Conservation (phyloP, 345 rosid genomes). For the Camelina sativa region DNA sequence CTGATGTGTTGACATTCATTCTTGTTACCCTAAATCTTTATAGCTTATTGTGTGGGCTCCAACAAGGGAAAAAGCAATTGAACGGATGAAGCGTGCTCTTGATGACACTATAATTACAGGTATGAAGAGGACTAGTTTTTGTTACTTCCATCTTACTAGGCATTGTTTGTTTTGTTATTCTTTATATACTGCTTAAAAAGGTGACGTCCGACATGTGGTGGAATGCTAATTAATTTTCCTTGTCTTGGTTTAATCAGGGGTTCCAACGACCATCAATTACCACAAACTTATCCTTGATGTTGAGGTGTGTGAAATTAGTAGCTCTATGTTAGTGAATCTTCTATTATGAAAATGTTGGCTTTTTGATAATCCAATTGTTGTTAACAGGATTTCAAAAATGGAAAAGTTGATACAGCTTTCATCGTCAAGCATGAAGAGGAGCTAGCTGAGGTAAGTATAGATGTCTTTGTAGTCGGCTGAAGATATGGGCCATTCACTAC, state of each 20-base stretch:
- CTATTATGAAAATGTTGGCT: conserved; percentile 10
- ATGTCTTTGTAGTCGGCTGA: neutral
- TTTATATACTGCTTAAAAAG: neutral
- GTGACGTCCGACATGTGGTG: neutral
- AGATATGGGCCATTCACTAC: neutral
- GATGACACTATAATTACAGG: conserved; percentile 92
- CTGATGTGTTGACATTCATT: conserved; percentile 8
- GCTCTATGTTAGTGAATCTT: neutral
- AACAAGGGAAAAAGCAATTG: conserved; percentile 96
- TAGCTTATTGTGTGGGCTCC: conserved; percentile 99
- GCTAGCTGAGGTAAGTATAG: conserved; percentile 64
- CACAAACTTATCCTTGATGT: conserved; percentile 96
- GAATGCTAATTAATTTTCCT: conserved; percentile 2
- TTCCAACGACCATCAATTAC: conserved; percentile 94
- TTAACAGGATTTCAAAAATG: conserved; percentile 88
- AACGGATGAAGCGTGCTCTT: conserved; percentile 98
- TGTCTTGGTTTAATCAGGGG: conserved; percentile 57
- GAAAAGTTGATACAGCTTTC: conserved; percentile 99
- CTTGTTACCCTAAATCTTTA: conserved; percentile 33
- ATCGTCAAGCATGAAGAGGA: conserved; percentile 94
- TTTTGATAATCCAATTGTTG: neutral
- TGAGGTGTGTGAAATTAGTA: conserved; percentile 61
- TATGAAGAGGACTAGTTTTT: conserved; percentile 20
- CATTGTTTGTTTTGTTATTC: neutral
- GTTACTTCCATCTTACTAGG: neutral